Evolutionary conservation across 306 rosid genomes (phyloP).

Genomic region (Astragalus membranaceus): DNA sequence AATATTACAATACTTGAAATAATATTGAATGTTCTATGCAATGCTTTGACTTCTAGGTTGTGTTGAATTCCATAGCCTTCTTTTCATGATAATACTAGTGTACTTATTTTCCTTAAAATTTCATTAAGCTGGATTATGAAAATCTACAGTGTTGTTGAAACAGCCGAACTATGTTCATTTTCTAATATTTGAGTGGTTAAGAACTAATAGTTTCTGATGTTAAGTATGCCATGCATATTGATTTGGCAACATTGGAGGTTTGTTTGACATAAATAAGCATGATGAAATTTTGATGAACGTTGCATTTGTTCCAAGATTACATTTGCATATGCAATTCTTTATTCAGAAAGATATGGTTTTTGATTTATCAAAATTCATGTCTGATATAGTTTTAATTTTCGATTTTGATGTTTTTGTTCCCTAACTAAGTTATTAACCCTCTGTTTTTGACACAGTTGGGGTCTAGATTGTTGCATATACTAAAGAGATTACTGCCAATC

Average conservation of each 20-base stretch:
- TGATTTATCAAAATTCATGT: not conserved
- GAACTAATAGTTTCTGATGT: not conserved
- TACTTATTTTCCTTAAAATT: too few relatives aligned
- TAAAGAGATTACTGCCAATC: slow-evolving; percentile 94
- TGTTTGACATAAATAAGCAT: not conserved
- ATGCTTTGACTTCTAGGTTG: too few relatives aligned
- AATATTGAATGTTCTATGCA: too few relatives aligned
- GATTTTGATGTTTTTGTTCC: not conserved
- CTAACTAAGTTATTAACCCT: slow-evolving; percentile 22
- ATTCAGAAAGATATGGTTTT: not conserved
- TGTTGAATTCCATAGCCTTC: too few relatives aligned
- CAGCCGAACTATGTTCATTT: not conserved
- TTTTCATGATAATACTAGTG: too few relatives aligned
- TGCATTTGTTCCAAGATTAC: not conserved
- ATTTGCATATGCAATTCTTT: not conserved
- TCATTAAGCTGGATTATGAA: not conserved
- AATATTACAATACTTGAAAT: too few relatives aligned
- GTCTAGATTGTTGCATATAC: slow-evolving; percentile 74
- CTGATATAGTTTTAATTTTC: not conserved
- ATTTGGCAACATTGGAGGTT: not conserved
- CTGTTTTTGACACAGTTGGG: slow-evolving; percentile 66
- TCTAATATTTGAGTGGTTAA: not conserved
- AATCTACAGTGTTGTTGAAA: not conserved
- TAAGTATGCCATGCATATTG: not conserved
- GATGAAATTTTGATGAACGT: not conserved